phyloP scores from a whole-genome alignment of 164 flowering plant species.

The Malania oleifera region DNA sequence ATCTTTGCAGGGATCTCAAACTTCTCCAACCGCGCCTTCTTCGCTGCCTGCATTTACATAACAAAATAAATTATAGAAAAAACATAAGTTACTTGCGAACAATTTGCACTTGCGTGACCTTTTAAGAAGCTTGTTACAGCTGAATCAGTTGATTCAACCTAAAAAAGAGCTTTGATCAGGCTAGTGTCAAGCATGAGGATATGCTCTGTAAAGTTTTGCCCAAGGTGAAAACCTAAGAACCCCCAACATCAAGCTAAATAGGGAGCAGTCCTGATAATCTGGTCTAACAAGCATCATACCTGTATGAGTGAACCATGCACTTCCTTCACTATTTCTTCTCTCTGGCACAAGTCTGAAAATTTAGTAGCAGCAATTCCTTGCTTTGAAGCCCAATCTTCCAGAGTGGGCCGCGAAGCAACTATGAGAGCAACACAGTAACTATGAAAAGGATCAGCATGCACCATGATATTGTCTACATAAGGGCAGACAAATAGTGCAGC shows the following conservation, averaged over 20 bases:
- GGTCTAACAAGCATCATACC: conserved; percentile 37
- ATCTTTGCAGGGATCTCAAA: conserved; percentile 93
- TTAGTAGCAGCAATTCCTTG: conserved; percentile 44
- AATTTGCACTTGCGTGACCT: background rate
- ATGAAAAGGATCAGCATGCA: conserved; percentile 90
- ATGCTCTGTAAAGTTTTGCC: too few relatives aligned
- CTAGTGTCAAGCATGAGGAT: too few relatives aligned
- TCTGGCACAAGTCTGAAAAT: conserved; percentile 66
- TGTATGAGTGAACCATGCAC: conserved; percentile 69
- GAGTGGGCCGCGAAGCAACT: conserved; percentile 53
- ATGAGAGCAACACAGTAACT: conserved; percentile 94
- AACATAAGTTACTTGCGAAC: background rate
- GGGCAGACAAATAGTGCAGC: conserved; percentile 70
- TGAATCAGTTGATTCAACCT: too few relatives aligned
- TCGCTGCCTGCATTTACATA: conserved; percentile 49
- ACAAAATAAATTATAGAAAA: background rate
- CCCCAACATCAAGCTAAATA: background rate
- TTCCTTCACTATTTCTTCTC: conserved; percentile 66
- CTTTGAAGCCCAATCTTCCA: conserved; percentile 75
- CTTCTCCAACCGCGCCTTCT: conserved; percentile 69
- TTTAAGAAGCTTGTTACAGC: too few relatives aligned
- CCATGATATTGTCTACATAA: conserved; percentile 83
- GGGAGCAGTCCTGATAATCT: background rate
- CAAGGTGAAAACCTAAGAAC: too few relatives aligned
- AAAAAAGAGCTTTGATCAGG: too few relatives aligned